Percentiles rank a stretch among this genome's conserved stretches.
phyloP scores from a whole-genome alignment of 352 stramenopile genomes.

The Phytophthora sojae region DNA sequence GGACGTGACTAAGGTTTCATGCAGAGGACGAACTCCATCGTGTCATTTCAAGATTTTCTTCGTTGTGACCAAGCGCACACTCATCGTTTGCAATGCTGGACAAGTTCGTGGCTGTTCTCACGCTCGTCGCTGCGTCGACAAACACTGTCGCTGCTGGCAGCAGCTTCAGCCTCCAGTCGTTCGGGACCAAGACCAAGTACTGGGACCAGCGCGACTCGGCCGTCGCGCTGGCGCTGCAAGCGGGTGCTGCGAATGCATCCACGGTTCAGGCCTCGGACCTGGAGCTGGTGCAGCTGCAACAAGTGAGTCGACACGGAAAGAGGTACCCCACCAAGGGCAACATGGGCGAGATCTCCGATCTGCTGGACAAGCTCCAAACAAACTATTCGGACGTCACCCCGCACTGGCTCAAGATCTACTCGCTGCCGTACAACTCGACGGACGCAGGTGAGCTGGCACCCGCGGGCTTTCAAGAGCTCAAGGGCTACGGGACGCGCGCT shows the following conservation, averaged over 20 bases:
- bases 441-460: slow-evolving; percentile 46
- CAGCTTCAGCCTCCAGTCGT: slow-evolving; percentile 35
- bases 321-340: slow-evolving; percentile 62
- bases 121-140: neutral
- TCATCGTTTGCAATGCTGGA: slow-evolving; percentile 7
- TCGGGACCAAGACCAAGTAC: slow-evolving; percentile 65
- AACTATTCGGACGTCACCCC: slow-evolving; percentile 48
- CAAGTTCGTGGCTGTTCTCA: slow-evolving; percentile 11
- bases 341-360: slow-evolving; percentile 52
- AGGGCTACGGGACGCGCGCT: slow-evolving; percentile 40
- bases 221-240: slow-evolving; percentile 19
- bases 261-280: slow-evolving; percentile 38
- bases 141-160: neutral
- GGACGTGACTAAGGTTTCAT: neutral
- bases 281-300: slow-evolving; percentile 59
- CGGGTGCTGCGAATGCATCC: slow-evolving; percentile 7
- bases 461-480: slow-evolving; percentile 45
- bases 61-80: neutral
- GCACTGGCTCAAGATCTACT: slow-evolving; percentile 65
- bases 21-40: neutral
- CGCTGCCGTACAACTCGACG: slow-evolving; percentile 63
- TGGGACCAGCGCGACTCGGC: slow-evolving; percentile 49
- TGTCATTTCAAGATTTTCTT: neutral
- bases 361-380: slow-evolving; percentile 54
- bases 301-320: slow-evolving; percentile 67